Conservation (phyloP, 257 asterid species). For the Fraxinus quadrangulata region DNA sequence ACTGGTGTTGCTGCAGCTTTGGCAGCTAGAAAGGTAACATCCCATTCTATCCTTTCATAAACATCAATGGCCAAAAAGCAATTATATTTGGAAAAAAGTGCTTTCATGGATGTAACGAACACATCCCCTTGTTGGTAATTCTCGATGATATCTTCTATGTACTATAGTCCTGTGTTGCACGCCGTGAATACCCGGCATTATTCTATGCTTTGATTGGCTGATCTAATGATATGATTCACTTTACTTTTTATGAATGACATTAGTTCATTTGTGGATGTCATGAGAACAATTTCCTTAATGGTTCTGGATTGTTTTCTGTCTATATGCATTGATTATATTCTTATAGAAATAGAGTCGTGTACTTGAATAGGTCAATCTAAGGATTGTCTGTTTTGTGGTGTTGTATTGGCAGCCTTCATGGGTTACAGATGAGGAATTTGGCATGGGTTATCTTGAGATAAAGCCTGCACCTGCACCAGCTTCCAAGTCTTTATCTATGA, state of each 20-base stretch:
- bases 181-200: conserved; percentile 9
- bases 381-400: conserved; percentile 12
- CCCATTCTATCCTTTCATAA: not conserved
- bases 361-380: conserved; percentile 12
- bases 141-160: conserved; percentile 16
- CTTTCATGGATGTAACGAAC: not conserved
- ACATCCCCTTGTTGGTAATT: not conserved
- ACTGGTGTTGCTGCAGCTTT: conserved; percentile 97
- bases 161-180: conserved; percentile 1
- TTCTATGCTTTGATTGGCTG: conserved; percentile 16
- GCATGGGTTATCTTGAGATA: conserved; percentile 92
- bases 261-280: not conserved
- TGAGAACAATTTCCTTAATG: not conserved
- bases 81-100: conserved; percentile 14
- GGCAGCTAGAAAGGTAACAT: conserved; percentile 89
- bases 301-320: not conserved
- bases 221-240: conserved; percentile 21
- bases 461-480: conserved; percentile 72
- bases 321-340: conserved; percentile 15
- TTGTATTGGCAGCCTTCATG: conserved; percentile 74
- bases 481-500: conserved; percentile 60
- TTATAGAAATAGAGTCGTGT: conserved; percentile 2
- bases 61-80: not conserved
- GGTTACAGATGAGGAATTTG: conserved; percentile 99
- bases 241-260: not conserved